These are phyloP conservation scores for Fusarium caatingaense DNA, from an alignment of 2,329 filamentous ascomycete species.

Conservation along the genomic window DNA sequence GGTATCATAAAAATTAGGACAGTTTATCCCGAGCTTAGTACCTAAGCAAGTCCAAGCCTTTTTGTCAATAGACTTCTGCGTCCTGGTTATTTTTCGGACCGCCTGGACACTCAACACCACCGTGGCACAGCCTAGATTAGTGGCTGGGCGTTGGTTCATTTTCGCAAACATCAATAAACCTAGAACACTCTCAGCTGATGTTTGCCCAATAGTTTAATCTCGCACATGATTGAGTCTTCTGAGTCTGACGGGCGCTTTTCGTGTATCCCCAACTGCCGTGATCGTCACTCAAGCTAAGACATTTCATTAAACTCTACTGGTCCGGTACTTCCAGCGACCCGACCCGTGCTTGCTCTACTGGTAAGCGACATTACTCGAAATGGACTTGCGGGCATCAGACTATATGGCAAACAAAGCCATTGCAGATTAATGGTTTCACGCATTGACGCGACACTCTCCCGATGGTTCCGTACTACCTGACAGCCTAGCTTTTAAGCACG, in stretches of 20 bases:
- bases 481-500: not conserved
- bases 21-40: too few relatives aligned
- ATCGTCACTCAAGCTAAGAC: not conserved
- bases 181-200: not conserved
- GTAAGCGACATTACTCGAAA: not conserved
- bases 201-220: not conserved
- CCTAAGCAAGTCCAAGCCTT: too few relatives aligned
- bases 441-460: not conserved
- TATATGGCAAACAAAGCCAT: not conserved
- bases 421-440: not conserved
- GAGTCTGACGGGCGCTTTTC: too few relatives aligned
- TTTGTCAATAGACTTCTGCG: too few relatives aligned
- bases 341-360: not conserved
- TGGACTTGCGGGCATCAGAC: not conserved
- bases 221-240: not conserved
- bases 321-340: not conserved
- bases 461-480: not conserved
- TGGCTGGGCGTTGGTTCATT: not conserved
- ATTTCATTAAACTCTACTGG: slow-evolving; percentile 15
- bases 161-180: not conserved
- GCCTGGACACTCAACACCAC: not conserved
- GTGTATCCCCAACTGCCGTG: not conserved
- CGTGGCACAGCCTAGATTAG: not conserved
- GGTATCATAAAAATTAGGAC: too few relatives aligned
- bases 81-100: too few relatives aligned